Percentiles rank a stretch among this genome's conserved stretches.
Evolutionary conservation across 2,329 filamentous ascomycete genomes (phyloP).

Genomic region (Monosporascus sp.): DNA sequence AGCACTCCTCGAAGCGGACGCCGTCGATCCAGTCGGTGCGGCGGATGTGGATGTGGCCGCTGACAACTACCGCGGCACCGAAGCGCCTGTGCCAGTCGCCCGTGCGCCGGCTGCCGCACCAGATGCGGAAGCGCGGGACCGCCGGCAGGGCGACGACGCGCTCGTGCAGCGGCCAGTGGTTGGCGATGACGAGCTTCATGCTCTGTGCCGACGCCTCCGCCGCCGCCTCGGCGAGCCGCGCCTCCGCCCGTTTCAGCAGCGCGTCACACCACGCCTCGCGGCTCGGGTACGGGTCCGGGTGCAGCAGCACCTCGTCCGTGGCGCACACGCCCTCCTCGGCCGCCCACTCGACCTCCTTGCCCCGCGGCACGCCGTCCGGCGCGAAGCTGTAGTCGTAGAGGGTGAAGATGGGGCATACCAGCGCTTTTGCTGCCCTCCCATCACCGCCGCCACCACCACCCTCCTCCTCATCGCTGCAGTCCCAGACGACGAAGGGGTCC

Average conservation of each 20-base stretch:
- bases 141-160: constrained; percentile 29
- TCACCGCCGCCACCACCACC: too few species aligned
- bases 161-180: constrained; percentile 34
- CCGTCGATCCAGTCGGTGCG: constrained; percentile 33
- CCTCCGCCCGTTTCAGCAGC: constrained; percentile 22
- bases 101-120: constrained; percentile 33
- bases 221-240: constrained; percentile 22
- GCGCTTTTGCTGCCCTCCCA: constrained; percentile 13
- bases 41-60: constrained; percentile 32
- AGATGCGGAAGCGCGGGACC: constrained; percentile 32
- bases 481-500: constrained; percentile 49
- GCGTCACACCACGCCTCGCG: constrained; percentile 30
- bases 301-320: constrained; percentile 33
- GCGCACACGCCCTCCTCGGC: constrained; percentile 29
- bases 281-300: constrained; percentile 28
- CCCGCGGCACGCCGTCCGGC: constrained; percentile 41
- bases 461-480: constrained; percentile 38
- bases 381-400: constrained; percentile 57
- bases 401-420: constrained; percentile 53
- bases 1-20: constrained; percentile 33
- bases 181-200: constrained; percentile 27
- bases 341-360: constrained; percentile 37
- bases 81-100: constrained; percentile 31
- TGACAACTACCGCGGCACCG: constrained; percentile 30
- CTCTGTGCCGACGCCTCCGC: neutral